Base-by-base conservation (phyloP, 2,329 filamentous ascomycete genomes). In the Celoporthe dispersa region DNA sequence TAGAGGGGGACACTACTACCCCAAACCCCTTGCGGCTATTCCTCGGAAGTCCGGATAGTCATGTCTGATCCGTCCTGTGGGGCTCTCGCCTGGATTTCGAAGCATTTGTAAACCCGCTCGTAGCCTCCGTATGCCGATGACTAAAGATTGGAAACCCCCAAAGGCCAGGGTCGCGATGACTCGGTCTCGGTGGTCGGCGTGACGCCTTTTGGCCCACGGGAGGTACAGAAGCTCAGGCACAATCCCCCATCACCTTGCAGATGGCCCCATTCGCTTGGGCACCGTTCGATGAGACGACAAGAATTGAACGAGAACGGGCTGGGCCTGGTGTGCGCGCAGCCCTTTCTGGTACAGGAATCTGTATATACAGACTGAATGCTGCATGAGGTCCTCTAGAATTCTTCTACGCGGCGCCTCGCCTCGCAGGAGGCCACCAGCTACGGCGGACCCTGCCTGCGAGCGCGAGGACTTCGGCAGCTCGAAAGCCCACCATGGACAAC, bases 121-220 rank as follows among this genome's bases (percentile, higher is more conserved):
- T 60, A 0, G 37, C 22, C 25, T 9, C 33, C 31, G 3, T 2
- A 48, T 8, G 39, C 64, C 14, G 68, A 68, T 71, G 70, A 71
- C 70, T 68, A 71, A 71, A 37, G 62, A 70, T 71, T 70, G 59
- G 44, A 71, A 71, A 70, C 59, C 59, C 62, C 11, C n/a, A n/a
- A 28, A 33, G 31, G 8, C n/a, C 33, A 28, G 22, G 3, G 35
- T 25, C 35, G 12, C 37, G 37, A 39, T 39, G 59, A 53, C 48
- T 55, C n/a, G 5, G 25, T 25, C n/a, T 28, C 25, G 51, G 51
- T 5, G 14, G 51, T 22, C 44, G n/a, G 44, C 6, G 16, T 48
- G 44, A n/a, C 44, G 44, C 22, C n/a, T 48, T n/a, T 11, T 8
- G 12, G 12, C 6, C 14, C 37, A 9, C 14, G 14, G 7, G 2